Evolutionary conservation across 139 green algal species (phyloP), one percentile per base, ranked within the genome.

Genomic region (Volvox africanus): DNA sequence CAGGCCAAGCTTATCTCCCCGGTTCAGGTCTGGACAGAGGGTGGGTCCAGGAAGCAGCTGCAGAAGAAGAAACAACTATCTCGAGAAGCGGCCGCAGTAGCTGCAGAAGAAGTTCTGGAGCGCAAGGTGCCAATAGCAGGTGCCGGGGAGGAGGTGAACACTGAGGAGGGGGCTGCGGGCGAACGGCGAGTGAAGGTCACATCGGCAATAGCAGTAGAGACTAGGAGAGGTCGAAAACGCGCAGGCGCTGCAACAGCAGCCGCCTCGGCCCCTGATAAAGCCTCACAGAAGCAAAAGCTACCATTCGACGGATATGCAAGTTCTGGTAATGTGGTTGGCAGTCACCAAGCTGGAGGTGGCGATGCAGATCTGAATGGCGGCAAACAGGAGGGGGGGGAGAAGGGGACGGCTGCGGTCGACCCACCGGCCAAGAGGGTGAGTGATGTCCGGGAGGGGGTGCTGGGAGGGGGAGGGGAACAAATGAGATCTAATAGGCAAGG

Each of bases 371-470:
- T 21, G 24, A 9, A 80, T 18, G 36, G 19, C 21, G 83, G 67
- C 19, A 65, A 12, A 28, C 65, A 73, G 65, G 65, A 73, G 65
- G 65, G 2, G 65, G 24, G 16, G 65, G 65, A 24, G 65, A 55
- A 73, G 65, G 2, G 65, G 21, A 73, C 65, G 65, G 67, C 62
- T 17, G 21, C 1, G 0, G 82, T 35, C 5, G 65, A 36, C 30
- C 80, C 3, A 17, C 80, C 20, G 37, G 26, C 80, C 44, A 86
- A 86, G 80, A 50, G 80, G 80, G 80, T 86, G 20, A 71, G 80
- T 33, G 79, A 32, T 2, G 22, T 75, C 24, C 67, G 24, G 2
- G 6, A 11, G 67, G 67, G 44, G 5, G 44, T 9, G 44, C 5
- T 5, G 44, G 5, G 44, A 9, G 44, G 44, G 44, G 9, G 44